Percentiles rank a stretch among this genome's conserved stretches.
These are phyloP conservation scores for Dittrichia graveolens DNA, from an alignment of 129 eudicot species.

Conservation along the genomic window DNA sequence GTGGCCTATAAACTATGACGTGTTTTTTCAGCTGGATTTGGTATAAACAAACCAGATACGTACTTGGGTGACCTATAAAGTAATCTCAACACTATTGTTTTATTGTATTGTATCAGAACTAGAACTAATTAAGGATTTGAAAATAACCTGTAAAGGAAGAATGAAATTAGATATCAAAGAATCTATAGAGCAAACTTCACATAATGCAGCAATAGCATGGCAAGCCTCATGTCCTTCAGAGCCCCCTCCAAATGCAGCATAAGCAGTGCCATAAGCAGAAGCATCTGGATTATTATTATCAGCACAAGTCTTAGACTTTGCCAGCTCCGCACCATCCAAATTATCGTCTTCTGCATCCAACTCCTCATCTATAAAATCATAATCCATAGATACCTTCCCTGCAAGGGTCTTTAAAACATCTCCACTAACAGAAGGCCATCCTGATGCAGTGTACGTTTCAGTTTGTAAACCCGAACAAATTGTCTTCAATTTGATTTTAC, in stretches of 20 bases:
- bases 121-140: background rate
- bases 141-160: conserved; percentile 82
- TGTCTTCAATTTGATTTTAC: conserved; percentile 57
- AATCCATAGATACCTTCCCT: conserved; percentile 82
- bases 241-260: conserved; percentile 78
- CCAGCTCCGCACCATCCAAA: conserved; percentile 8
- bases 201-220: conserved; percentile 90
- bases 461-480: conserved; percentile 44
- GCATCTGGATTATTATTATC: conserved; percentile 8
- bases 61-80: too few relatives aligned
- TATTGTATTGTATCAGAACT: too few relatives aligned
- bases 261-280: conserved; percentile 75
- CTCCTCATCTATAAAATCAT: conserved; percentile 54
- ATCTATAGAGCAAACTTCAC: conserved; percentile 91
- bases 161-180: conserved; percentile 94
- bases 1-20: too few relatives aligned
- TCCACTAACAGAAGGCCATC: conserved; percentile 97
- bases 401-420: conserved; percentile 75
- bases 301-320: conserved; percentile 25
- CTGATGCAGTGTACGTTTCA: conserved; percentile 78
- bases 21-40: too few relatives aligned
- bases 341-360: conserved; percentile 39
- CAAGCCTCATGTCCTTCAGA: conserved; percentile 85
- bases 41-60: too few relatives aligned
- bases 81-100: too few relatives aligned